Evolutionary conservation across 129 eudicot species (phyloP), one percentile per base, ranked within the genome.

Genomic region (Pseudognaphalium luteoalbum): DNA sequence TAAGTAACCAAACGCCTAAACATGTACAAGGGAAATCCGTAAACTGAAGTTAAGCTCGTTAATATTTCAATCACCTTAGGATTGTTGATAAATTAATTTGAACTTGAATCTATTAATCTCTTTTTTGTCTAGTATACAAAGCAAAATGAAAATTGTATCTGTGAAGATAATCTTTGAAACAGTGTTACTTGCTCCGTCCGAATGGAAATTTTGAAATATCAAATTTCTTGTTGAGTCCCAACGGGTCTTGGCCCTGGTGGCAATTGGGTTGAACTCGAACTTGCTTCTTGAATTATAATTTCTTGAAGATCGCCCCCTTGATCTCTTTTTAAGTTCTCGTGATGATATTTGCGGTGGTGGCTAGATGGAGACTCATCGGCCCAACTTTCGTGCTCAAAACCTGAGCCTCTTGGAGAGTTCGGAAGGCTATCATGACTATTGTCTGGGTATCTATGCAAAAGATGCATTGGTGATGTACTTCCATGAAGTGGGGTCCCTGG

Each of bases 401-500:
- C 80, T 2, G 83, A 80, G 19, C 70, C 70, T 68, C 80, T 69
- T 4, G 88, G 85, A 54, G 89, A 85, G 25, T 67, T 70, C n/a
- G 69, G 79, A 25, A 64, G 78, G 69, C 79, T 82, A 0, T 84
- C 87, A 19, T 54, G 78, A 68, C 69, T 67, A 10, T 76, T 80
- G n/a, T 75, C 57, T 68, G 15, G 79, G 75, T 81, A 70, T 76
- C 85, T 80, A 17, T 72, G 88, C 70, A 89, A 65, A 8, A 86
- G 85, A 69, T 84, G 75, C 72, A 84, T 69, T 2, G 89, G 91
- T 8, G 94, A 89, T 12, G 52, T 11, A 71, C 87, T 78, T 69
- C 80, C 83, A 16, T 74, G 87, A 32, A 84, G 52, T 41, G 94
- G 91, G 17, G 90, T 86, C 32, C 82, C 76, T 0, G 94, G 84